Evolutionary conservation across 345 rosid genomes (phyloP).

Genomic region (Ceriops decandra): DNA sequence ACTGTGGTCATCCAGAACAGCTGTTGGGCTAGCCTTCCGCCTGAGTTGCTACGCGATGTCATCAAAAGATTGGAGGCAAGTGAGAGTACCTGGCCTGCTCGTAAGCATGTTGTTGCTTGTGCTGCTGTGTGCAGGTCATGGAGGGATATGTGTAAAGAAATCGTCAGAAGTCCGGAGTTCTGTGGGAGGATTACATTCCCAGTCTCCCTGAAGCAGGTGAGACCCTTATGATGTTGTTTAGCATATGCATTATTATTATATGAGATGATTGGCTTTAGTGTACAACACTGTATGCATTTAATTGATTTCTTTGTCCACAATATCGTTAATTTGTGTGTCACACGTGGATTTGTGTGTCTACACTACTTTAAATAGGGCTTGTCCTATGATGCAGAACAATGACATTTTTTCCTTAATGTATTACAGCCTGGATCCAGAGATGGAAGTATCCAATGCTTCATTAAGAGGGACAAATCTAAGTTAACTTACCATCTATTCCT

Average conservation of each 20-base stretch:
- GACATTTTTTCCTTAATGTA: not conserved
- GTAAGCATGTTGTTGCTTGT: conserved; percentile 14
- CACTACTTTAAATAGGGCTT: not conserved
- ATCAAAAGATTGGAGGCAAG: conserved; percentile 14
- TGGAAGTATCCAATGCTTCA: conserved; percentile 10
- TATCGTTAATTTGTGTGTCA: not conserved
- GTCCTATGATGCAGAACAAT: too few species aligned
- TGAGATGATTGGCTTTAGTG: not conserved
- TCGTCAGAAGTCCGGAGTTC: conserved; percentile 13
- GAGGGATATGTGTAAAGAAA: conserved; percentile 14
- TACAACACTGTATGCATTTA: not conserved
- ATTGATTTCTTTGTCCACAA: not conserved
- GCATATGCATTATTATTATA: not conserved
- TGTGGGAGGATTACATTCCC: conserved; percentile 18
- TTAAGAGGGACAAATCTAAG: conserved; percentile 12
- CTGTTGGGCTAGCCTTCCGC: conserved; percentile 11
- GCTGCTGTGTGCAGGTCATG: conserved; percentile 11
- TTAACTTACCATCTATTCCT: conserved; percentile 14
- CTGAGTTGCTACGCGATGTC: conserved; percentile 10
- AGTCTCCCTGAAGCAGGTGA: conserved; percentile 17
- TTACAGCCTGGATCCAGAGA: conserved; percentile 13
- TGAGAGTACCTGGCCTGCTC: conserved; percentile 12
- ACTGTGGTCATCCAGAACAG: conserved; percentile 6
- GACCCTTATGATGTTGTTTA: not conserved
- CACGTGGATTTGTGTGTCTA: not conserved